phyloP scores from a whole-genome alignment of 2,329 filamentous ascomycete genomes.

The Sporothrix brunneoviolacea region DNA sequence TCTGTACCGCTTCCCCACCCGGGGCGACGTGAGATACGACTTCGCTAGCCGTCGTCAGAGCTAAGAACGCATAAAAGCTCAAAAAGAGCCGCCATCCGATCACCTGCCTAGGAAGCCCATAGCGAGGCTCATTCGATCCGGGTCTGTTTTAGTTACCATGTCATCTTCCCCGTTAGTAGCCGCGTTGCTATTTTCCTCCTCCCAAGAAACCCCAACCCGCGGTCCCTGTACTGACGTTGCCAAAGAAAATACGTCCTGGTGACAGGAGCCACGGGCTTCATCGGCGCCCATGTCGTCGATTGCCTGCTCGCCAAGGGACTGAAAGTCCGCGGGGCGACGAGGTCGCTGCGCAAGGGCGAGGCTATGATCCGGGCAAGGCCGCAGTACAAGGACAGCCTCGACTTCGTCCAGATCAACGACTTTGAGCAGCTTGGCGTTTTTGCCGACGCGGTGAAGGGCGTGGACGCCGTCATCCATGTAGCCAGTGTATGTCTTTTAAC shows the following conservation, averaged over 20 bases:
- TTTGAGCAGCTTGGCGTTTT: slow-evolving; percentile 30
- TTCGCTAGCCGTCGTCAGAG: too few relatives aligned
- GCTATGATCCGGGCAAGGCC: slow-evolving; percentile 24
- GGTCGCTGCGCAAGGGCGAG: slow-evolving; percentile 15
- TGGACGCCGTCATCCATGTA: slow-evolving; percentile 28
- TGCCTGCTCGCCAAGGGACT: slow-evolving; percentile 25
- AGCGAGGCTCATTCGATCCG: too few relatives aligned
- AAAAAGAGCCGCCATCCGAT: too few relatives aligned
- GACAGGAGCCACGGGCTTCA: slow-evolving; percentile 24
- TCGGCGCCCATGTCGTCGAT: slow-evolving; percentile 30
- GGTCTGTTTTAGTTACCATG: too few relatives aligned
- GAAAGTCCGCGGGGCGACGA: slow-evolving; percentile 23
- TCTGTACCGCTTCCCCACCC: too few relatives aligned
- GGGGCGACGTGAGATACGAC: too few relatives aligned
- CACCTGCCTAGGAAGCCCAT: too few relatives aligned
- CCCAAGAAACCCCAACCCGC: too few relatives aligned
- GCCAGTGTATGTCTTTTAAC: slow-evolving; percentile 16
- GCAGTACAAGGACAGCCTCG: slow-evolving; percentile 26
- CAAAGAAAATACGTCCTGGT: slow-evolving; percentile 19
- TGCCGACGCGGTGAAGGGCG: slow-evolving; percentile 24
- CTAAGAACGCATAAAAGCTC: too few relatives aligned
- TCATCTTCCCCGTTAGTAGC: too few relatives aligned
- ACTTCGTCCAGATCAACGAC: slow-evolving; percentile 37
- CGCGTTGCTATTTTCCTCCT: too few relatives aligned
- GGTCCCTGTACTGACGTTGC: background rate